Base-by-base conservation (phyloP, 768 basidiomycete genomes). In the Russula brevipes region DNA sequence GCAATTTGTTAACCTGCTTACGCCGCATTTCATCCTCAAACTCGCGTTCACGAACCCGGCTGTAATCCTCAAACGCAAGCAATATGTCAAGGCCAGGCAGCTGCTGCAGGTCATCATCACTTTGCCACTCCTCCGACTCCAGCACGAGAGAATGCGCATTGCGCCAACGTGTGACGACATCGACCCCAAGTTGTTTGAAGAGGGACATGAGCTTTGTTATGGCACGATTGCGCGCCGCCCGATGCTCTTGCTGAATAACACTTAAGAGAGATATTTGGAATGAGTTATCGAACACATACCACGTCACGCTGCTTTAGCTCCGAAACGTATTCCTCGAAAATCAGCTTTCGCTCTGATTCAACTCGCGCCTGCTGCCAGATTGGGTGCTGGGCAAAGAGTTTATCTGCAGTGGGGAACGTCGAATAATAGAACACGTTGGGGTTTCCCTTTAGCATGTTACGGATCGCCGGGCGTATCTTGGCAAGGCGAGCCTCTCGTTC, bases 131-230 rank as follows among this genome's bases (percentile, higher is more conserved):
- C 0, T 86, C 82, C 2, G 92, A 91, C 19, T 87, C 85, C 9
- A 84, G 70, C 44, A 99, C 82, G 66, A 89, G 79, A 17, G 84
- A 81, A 67, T 91, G 88, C 0, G 94, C 94, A 61, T 84, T 82
- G 54, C 90, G 82, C 94, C 96, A 99, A 24, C 92, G 86, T 0
- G 94, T 95, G n/a, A 91, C 80, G 52, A 98, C 93, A 70, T 95
- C 92, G 17, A 98, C 89, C 55, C 89, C 84, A 49, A 98, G 83
- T 42, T 86, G 79, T 70, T 93, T 92, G 80, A 98, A 91, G 35
- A 98, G 80, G 0, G 81, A 75, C 11, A 94, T 87, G 53, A 99
- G 84, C 70, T 91, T 93, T 47, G 84, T 81, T 65, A 95, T 86
- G 69, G 91, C 89, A 41, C 91, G 86, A 31, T 85, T 75, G 54